Evolutionary conservation across 2,329 filamentous ascomycete species (phyloP), one percentile per base, ranked within the genome.

Genomic region (Monilinia fructicola): DNA sequence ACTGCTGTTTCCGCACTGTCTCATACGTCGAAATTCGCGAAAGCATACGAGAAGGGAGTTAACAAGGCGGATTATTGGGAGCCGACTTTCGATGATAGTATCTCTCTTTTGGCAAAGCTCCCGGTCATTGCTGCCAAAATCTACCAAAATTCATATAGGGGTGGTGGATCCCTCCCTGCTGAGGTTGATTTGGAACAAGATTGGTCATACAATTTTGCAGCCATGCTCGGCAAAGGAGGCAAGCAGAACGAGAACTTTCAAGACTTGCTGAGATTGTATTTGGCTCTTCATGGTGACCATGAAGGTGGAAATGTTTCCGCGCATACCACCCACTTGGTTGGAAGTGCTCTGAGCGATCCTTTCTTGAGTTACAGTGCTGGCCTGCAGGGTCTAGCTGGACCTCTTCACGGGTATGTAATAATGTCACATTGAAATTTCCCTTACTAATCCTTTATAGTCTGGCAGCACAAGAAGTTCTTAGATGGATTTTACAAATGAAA

Each of bases 11-110:
- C 93, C 23, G 91, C 95, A n/a, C 85, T 99, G 69, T 97, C 96
- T 82, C 92, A 97, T 78, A 93, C 93, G 73, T 97, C 92, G 74
- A 87, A 90, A 76, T 99, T 99, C 73, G 95, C 94, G 71, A 93
- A 93, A 80, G 90, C 90, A 26, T 99, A 99, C 79, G 94, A 93
- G 79, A 81, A 90, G 73, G 95, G 95, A 46, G 81, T 98, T 71
- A 91, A 89, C 85, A 99, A 98, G 84, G 91, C 92, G 64, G 92
- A 97, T 74, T 98, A 98, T 86, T 99, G 95, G 95, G 95, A 98
- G 82, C 92, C 94, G 18, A 96, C 92, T 54, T 98, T 96, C 77
- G 94, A 98, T 77, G 95, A 99, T 82, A 89, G 86, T 78, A 97
- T 99, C 78, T 92, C 90, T 58, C 85, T 99, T 69, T 86, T 99